phyloP scores from a whole-genome alignment of 1,284 basidiomycete species.

The Ceratobasidium sp. region DNA sequence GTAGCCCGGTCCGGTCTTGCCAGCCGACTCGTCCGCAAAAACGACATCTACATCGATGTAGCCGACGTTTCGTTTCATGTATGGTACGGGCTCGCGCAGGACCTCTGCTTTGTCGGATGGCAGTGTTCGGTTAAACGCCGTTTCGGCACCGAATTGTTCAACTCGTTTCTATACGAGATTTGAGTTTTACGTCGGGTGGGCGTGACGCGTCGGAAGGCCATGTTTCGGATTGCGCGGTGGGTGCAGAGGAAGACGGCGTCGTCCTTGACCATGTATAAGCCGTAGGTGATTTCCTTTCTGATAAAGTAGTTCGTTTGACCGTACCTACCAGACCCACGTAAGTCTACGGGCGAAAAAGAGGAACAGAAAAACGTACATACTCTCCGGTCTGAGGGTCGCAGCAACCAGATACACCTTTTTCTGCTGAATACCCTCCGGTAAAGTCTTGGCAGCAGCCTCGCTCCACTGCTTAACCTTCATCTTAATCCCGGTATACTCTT shows the following conservation, averaged over 20 bases:
- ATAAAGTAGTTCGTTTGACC: slow-evolving; percentile 99
- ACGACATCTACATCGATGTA: slow-evolving; percentile 80
- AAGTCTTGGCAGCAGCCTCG: slow-evolving; percentile 69
- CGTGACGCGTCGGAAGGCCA: slow-evolving; percentile 93
- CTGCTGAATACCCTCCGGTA: slow-evolving; percentile 72
- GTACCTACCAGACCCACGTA: slow-evolving; percentile 70
- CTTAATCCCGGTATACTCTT: slow-evolving; percentile 98
- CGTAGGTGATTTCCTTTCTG: slow-evolving; percentile 92
- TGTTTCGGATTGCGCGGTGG: slow-evolving; percentile 92
- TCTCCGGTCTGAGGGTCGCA: slow-evolving; percentile 96
- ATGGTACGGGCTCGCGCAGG: slow-evolving; percentile 79
- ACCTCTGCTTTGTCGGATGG: slow-evolving; percentile 91
- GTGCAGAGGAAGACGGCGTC: slow-evolving; percentile 88
- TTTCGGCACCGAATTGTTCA: slow-evolving; percentile 80
- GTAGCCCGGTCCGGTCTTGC: slow-evolving; percentile 70
- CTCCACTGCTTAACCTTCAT: slow-evolving; percentile 92
- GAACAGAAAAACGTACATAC: slow-evolving; percentile 76
- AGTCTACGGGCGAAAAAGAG: slow-evolving; percentile 52
- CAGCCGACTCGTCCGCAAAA: slow-evolving; percentile 78
- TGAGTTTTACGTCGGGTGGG: slow-evolving; percentile 62
- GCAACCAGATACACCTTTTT: slow-evolving; percentile 94
- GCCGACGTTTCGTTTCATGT: slow-evolving; percentile 87
- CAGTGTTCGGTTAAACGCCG: slow-evolving; percentile 89
- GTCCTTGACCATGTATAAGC: slow-evolving; percentile 89
- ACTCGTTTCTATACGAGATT: slow-evolving; percentile 78